A percentile compares a stretch with the other conserved stretches of the same genome.
phyloP scores from a whole-genome alignment of 306 rosid species.

The Coriaria nepalensis region DNA sequence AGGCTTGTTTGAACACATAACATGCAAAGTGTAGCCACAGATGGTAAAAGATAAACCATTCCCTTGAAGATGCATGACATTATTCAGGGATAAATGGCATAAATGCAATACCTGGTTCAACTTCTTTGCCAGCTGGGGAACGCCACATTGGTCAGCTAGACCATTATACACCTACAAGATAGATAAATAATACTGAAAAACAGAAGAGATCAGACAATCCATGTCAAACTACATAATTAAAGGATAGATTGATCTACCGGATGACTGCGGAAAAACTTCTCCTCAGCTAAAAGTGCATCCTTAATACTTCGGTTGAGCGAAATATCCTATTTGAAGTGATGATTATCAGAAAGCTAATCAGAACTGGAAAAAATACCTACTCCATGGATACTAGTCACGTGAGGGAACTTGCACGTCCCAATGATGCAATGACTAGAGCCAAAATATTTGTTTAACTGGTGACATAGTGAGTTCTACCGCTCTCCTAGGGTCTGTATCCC shows the following conservation, averaged over 20 bases:
- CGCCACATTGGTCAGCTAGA: conserved; percentile 84
- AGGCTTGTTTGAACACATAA: no score
- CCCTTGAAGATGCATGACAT: no score
- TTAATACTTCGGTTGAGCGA: conserved; percentile 68
- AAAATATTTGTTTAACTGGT: no score
- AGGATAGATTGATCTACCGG: conserved; percentile 48
- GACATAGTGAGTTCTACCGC: no score
- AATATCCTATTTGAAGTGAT: conserved; percentile 56
- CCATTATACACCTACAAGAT: conserved; percentile 64
- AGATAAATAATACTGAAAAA: conserved; percentile 13
- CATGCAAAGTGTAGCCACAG: no score
- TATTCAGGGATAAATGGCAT: conserved; percentile 3
- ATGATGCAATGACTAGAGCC: no score
- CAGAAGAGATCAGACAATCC: conserved; percentile 2
- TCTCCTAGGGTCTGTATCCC: no score
- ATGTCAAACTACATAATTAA: conserved; percentile 11
- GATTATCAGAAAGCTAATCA: conserved; percentile 17
- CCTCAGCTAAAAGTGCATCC: conserved; percentile 91
- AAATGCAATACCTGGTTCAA: conserved; percentile 72
- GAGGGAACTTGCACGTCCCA: no score
- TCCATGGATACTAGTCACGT: no score
- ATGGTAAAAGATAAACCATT: no score
- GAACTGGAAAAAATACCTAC: conserved; percentile 8
- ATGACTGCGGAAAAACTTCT: conserved; percentile 77
- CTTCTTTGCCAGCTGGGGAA: conserved; percentile 91